These are phyloP conservation scores for Kazachstania sp. DNA, from an alignment of 1,139 yeast species.

Conservation along the genomic window DNA sequence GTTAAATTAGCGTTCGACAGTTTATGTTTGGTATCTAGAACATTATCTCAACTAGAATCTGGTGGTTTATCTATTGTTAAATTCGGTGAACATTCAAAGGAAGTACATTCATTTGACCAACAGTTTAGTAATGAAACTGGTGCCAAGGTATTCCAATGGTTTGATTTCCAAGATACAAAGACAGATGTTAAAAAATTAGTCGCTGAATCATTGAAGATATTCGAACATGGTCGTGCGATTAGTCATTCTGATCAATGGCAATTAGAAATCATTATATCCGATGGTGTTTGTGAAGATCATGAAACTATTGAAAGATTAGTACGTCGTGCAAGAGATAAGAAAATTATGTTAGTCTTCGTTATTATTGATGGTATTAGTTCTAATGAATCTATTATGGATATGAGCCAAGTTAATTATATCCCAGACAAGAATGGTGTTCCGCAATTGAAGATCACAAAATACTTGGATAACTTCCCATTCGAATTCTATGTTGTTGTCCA, in stretches of 20 bases:
- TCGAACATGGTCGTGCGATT: constrained; percentile 52
- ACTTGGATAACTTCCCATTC: constrained; percentile 91
- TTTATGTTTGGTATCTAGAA: constrained; percentile 88
- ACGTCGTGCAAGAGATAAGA: constrained; percentile 84
- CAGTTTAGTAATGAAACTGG: constrained; percentile 83
- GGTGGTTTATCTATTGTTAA: constrained; percentile 88
- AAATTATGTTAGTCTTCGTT: constrained; percentile 91
- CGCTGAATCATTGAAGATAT: constrained; percentile 60
- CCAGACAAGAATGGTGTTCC: constrained; percentile 63
- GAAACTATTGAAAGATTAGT: constrained; percentile 72
- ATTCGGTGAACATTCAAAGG: constrained; percentile 77
- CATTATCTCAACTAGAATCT: constrained; percentile 86
- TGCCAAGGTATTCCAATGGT: constrained; percentile 75
- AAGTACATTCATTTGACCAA: constrained; percentile 83
- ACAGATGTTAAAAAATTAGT: constrained; percentile 79
- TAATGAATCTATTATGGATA: constrained; percentile 81
- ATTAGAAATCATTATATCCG: constrained; percentile 83
- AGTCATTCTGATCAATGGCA: constrained; percentile 77
- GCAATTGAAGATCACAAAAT: constrained; percentile 70
- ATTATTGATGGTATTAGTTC: constrained; percentile 83
- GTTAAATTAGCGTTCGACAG: constrained; percentile 90
- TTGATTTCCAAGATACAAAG: constrained; percentile 79
- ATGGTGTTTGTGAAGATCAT: constrained; percentile 96
- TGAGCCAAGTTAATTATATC: constrained; percentile 83
- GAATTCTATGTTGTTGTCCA: constrained; percentile 93